Evolutionary conservation across 2,329 filamentous ascomycete species (phyloP).

Genomic region (Xylaria sp.): DNA sequence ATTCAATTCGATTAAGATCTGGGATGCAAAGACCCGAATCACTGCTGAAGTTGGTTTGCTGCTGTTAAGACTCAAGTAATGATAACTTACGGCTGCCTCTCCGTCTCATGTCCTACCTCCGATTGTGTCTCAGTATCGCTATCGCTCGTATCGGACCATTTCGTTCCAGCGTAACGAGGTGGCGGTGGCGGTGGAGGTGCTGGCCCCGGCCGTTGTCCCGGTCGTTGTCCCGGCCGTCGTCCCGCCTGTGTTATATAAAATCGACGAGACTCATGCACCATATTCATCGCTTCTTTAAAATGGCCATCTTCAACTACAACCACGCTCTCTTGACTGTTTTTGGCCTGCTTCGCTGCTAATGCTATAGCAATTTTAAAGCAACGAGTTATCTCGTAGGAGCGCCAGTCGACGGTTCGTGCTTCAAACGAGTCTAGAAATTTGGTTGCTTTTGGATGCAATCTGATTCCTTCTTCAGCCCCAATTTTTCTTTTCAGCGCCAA

Average conservation of each 20-base stretch:
- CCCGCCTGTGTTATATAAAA: too few species aligned
- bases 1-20: slow-evolving; percentile 2
- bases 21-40: slow-evolving; percentile 15
- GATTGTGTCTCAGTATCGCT: too few species aligned
- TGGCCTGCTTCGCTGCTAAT: not conserved
- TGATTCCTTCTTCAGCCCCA: not conserved
- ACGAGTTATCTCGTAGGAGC: slow-evolving; percentile 8
- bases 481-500: not conserved
- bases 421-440: slow-evolving; percentile 9
- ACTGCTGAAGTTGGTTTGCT: not conserved
- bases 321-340: not conserved
- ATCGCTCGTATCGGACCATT: too few species aligned
- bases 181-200: too few species aligned
- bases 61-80: too few species aligned
- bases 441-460: slow-evolving; percentile 14
- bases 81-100: too few species aligned
- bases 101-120: too few species aligned
- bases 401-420: not conserved
- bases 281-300: slow-evolving; percentile 25
- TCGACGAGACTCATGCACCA: slow-evolving; percentile 3
- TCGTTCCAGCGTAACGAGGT: too few species aligned
- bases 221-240: too few species aligned
- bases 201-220: too few species aligned
- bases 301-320: slow-evolving; percentile 10
- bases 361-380: slow-evolving; percentile 23